Evolutionary conservation across 2,329 filamentous ascomycete genomes (phyloP).

Genomic region (Phialocephala subalpina): DNA sequence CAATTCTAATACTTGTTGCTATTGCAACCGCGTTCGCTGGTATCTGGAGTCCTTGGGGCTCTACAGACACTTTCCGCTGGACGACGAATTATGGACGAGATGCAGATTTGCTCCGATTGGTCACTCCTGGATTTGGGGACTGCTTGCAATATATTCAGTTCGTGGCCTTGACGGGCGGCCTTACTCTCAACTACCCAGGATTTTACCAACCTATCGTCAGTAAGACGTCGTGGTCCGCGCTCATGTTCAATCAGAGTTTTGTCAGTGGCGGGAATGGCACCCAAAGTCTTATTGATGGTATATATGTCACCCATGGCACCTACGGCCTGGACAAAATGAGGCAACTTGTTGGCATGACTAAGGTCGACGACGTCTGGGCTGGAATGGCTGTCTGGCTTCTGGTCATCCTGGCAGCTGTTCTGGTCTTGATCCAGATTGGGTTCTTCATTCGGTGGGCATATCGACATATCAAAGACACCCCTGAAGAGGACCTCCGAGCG

Average conservation of each 20-base stretch:
- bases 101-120: conserved; percentile 86
- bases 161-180: conserved; percentile 82
- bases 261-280: conserved; percentile 73
- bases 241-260: conserved; percentile 95
- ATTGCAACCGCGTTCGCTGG: conserved; percentile 84
- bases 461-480: conserved; percentile 72
- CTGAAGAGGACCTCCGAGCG: conserved; percentile 85
- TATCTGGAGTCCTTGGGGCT: conserved; percentile 94
- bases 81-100: conserved; percentile 98
- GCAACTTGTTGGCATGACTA: conserved; percentile 82
- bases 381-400: conserved; percentile 93
- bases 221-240: conserved; percentile 84
- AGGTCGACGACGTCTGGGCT: conserved; percentile 85
- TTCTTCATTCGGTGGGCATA: conserved; percentile 82
- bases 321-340: conserved; percentile 83
- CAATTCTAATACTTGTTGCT: conserved; percentile 81
- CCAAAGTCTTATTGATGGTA: conserved; percentile 77
- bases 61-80: conserved; percentile 90
- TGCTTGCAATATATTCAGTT: conserved; percentile 98
- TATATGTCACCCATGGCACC: conserved; percentile 81
- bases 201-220: conserved; percentile 94
- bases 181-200: conserved; percentile 89
- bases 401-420: conserved; percentile 73
- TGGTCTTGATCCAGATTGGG: conserved; percentile 76
- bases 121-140: conserved; percentile 96